These are phyloP conservation scores for Medicago ruthenica DNA, from an alignment of 306 rosid species.

Conservation along the genomic window DNA sequence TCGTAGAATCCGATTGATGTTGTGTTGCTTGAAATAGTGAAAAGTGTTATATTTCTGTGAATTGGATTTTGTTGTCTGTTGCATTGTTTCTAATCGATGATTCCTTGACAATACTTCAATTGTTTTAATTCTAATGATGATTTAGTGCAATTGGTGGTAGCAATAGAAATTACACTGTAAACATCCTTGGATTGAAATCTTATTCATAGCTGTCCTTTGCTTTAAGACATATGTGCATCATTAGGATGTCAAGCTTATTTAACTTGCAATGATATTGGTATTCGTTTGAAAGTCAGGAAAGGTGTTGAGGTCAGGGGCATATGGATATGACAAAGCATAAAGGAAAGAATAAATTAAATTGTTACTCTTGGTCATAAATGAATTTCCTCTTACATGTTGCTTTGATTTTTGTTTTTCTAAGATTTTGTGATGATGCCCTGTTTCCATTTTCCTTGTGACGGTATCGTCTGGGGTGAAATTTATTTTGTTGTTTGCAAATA, in stretches of 20 bases:
- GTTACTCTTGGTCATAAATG: conserved; percentile 16
- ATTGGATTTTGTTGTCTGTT: conserved; percentile 33
- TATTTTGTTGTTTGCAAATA: conserved; percentile 13
- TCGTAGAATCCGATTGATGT: not conserved
- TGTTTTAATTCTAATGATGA: conserved; percentile 31
- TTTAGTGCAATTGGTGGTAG: conserved; percentile 3
- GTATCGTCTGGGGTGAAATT: conserved; percentile 15
- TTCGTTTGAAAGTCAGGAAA: not conserved
- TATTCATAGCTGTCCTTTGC: conserved; percentile 12
- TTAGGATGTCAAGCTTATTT: conserved; percentile 14
- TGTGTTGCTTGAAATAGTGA: not conserved
- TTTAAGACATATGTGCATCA: not conserved
- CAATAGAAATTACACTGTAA: not conserved
- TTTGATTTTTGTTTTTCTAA: not conserved
- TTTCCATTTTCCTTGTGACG: conserved; percentile 20
- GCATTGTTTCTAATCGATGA: conserved; percentile 17
- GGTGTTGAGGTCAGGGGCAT: conserved; percentile 1
- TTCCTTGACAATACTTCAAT: conserved; percentile 12
- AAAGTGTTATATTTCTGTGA: not conserved
- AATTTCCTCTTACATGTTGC: not conserved
- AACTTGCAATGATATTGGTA: conserved; percentile 21
- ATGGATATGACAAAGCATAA: conserved; percentile 26
- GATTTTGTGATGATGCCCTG: conserved; percentile 19
- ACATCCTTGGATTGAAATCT: conserved; percentile 17
- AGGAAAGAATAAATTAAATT: not conserved